Conservation (phyloP, 805 yeast genomes). For the Wickerhamomyces ciferrii region DNA sequence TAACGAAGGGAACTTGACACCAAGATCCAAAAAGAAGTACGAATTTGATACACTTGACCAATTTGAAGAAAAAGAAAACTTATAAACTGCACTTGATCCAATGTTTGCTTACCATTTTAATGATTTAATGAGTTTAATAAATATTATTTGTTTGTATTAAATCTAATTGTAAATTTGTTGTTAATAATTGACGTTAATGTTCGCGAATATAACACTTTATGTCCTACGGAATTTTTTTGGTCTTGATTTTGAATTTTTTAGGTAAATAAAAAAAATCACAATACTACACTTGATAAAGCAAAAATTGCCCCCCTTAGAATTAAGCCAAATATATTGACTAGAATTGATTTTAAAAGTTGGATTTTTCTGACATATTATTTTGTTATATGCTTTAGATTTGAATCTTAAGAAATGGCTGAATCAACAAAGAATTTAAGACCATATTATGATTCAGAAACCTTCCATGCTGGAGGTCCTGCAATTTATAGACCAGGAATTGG, state of each 20-base stretch:
- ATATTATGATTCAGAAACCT: conserved; percentile 63
- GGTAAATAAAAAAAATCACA: neutral
- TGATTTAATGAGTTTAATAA: neutral
- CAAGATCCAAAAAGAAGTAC: conserved; percentile 7
- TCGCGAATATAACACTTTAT: neutral
- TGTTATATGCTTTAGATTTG: neutral
- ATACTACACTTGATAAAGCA: neutral
- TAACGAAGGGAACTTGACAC: conserved; percentile 5
- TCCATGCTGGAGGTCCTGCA: conserved; percentile 59
- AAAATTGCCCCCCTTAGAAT: neutral
- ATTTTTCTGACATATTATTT: too few relatives aligned
- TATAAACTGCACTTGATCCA: neutral
- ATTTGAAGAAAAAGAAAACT: conserved; percentile 1
- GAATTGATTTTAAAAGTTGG: neutral
- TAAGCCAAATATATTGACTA: too few relatives aligned
- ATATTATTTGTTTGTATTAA: neutral
- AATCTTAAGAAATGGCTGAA: neutral
- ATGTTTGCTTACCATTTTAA: neutral
- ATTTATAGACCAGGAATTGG: conserved; percentile 59
- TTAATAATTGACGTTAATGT: too few relatives aligned
- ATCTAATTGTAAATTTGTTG: neutral
- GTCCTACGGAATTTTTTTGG: neutral
- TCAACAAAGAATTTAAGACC: conserved; percentile 41
- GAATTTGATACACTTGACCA: conserved; percentile 4
- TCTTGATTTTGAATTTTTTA: neutral